Evolutionary conservation across 208 protist species (phyloP), one percentile per base, ranked within the genome.

Genomic region (Polymyxa betae): DNA sequence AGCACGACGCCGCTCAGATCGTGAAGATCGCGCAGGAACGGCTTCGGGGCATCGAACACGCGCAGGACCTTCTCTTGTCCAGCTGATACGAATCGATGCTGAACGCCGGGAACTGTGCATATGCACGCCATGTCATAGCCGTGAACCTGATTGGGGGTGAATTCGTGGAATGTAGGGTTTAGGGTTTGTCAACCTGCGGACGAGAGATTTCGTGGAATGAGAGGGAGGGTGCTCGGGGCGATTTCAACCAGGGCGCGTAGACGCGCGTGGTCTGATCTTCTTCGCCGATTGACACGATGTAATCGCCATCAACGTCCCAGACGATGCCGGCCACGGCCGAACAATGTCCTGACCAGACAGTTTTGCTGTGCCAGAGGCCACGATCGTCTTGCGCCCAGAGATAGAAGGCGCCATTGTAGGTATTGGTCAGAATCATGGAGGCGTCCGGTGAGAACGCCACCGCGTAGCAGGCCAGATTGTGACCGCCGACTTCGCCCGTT

Each of bases 331-430:
- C 72, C 5, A 82, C 72, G n/a, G 72, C 16, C 16, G 35, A 35
- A 43, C 16, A 35, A 82, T 82, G 72, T 20, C 72, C 72, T 40
- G 72, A 45, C 16, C 5, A 82, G 35, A 82, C n/a, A 60, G 49
- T 5, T 29, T 5, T 29, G 5, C 12, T 29, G 49, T 5, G 5
- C 16, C 5, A 82, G n/a, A 5, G 72, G 16, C 72, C 72, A 82
- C 35, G 16, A 43, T 82, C n/a, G 72, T 5, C n/a, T 35, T 35
- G 5, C 5, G 12, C 35, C 35, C n/a, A 82, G 12, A 82, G 72
- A 43, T 82, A 82, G 40, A 82, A 82, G 16, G 35, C 72, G 72
- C 72, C 72, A 82, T 82, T 82, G 72, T 82, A 82, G 35, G 72
- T 82, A 43, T 82, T 35, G 72, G 16, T 20, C 5, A 82, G 5